Evolutionary conservation across 2,329 filamentous ascomycete genomes (phyloP).

Genomic region (Chlorencoelia australis): DNA sequence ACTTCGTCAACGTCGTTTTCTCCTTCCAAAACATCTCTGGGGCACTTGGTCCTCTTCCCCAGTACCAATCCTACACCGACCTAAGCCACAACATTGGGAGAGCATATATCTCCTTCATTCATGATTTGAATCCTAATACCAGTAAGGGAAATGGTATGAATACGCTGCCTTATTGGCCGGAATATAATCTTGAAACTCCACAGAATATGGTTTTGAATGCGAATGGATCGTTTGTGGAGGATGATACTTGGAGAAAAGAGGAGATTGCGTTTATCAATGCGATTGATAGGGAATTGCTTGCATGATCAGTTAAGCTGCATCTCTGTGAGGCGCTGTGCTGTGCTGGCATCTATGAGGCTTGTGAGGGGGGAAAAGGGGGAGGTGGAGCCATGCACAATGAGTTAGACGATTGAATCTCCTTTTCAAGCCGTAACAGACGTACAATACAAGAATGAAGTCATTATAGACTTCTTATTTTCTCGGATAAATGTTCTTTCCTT

Average conservation of each 20-base stretch:
- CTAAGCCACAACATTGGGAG: constrained; percentile 19
- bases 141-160: constrained; percentile 13
- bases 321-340: too few relatives aligned
- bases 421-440: too few relatives aligned
- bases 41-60: constrained; percentile 34
- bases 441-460: too few relatives aligned
- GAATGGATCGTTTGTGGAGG: constrained; percentile 34
- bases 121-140: constrained; percentile 34
- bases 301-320: too few relatives aligned
- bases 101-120: constrained; percentile 30
- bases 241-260: constrained; percentile 37
- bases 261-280: constrained; percentile 36
- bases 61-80: constrained; percentile 30
- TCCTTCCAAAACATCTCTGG: constrained; percentile 42
- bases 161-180: constrained; percentile 33
- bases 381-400: too few relatives aligned
- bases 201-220: constrained; percentile 36
- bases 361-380: too few relatives aligned
- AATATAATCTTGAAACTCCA: constrained; percentile 30
- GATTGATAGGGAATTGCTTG: constrained; percentile 30
- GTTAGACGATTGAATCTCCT: too few relatives aligned
- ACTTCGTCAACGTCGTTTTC: constrained; percentile 41
- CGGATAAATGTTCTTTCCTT: too few relatives aligned
- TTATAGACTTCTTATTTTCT: too few relatives aligned
- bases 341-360: too few relatives aligned